These are phyloP conservation scores for Ceratocystis papillata DNA, from an alignment of 2,329 filamentous ascomycete genomes.

Conservation along the genomic window DNA sequence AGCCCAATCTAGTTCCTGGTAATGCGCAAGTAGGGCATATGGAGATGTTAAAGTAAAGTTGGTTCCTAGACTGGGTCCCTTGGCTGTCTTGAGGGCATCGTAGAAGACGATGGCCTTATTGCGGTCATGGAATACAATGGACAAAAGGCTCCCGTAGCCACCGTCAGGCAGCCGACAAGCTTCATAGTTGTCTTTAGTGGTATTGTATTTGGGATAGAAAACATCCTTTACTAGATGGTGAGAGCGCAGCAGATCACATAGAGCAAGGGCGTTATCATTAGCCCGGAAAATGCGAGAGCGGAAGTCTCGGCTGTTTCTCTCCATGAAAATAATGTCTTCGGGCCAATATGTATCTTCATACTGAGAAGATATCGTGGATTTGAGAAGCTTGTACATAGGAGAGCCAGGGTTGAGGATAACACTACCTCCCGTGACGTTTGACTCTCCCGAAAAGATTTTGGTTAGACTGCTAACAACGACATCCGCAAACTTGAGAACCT, in stretches of 20 bases:
- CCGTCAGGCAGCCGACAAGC: conserved; percentile 59
- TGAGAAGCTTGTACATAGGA: conserved; percentile 61
- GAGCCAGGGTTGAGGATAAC: conserved; percentile 53
- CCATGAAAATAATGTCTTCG: conserved; percentile 88
- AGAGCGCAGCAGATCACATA: conserved; percentile 58
- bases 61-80: conserved; percentile 88
- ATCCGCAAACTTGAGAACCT: conserved; percentile 81
- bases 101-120: conserved; percentile 70
- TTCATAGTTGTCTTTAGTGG: conserved; percentile 65
- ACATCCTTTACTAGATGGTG: conserved; percentile 60
- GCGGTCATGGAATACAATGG: conserved; percentile 63
- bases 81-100: conserved; percentile 74
- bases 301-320: conserved; percentile 92
- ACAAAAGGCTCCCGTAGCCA: conserved; percentile 84
- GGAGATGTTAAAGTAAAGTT: conserved; percentile 92
- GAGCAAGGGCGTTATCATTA: conserved; percentile 73
- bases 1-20: conserved; percentile 84
- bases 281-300: conserved; percentile 69
- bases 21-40: conserved; percentile 87
- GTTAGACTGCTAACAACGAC: conserved; percentile 90
- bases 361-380: conserved; percentile 49
- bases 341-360: conserved; percentile 91
- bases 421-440: conserved; percentile 94
- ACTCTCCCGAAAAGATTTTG: conserved; percentile 94
- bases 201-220: conserved; percentile 75